Evolutionary conservation across 371 early-diverging fungal species (phyloP), one percentile per base, ranked within the genome.

Genomic region (Vairimorpha apis): DNA sequence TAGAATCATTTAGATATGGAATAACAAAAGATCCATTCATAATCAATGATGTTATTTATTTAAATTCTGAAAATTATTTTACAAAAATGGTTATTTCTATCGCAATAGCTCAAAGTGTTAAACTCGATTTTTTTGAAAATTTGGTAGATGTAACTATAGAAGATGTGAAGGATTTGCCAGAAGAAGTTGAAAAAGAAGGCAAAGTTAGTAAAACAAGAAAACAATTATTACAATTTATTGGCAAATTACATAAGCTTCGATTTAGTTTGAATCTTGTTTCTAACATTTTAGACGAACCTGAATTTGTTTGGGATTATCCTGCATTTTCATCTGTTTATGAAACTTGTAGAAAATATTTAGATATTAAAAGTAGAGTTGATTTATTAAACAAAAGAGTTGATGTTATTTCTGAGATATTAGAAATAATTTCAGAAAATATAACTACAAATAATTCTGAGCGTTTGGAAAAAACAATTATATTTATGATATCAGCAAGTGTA

Each of bases 51-150:
- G 74, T 79, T 8, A 84, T 84, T 45, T 84, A 77, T 69, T 49
- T 84, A 18, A 81, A 78, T 58, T 72, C 69, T 33, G 84, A 84
- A 32, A 72, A 82, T 45, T 62, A 69, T 23, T 79, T 75, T 60
- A 81, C 78, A 43, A 84, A 84, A 68, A 82, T 84, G 84, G 82
- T 84, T 29, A 77, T 84, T 23, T 79, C 81, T 1, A 81, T 71
- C 62, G 82, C 84, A 25, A 77, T 84, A n/a, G 82, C 84, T n/a
- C 82, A 84, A 56, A 83, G 83, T 65, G 79, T 81, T 12, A 84
- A 82, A 69, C 72, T 84, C 30, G 84, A 84, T 59, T 78, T 79
- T 58, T 84, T 79, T 72, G 84, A 84, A 65, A 69, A 81, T 58
- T 56, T 79, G 30, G 80, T 78, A 18, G 84, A 84, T 32, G 72